Base-by-base conservation (phyloP, 2,329 filamentous ascomycete species). In the Samsoniella hepiali region DNA sequence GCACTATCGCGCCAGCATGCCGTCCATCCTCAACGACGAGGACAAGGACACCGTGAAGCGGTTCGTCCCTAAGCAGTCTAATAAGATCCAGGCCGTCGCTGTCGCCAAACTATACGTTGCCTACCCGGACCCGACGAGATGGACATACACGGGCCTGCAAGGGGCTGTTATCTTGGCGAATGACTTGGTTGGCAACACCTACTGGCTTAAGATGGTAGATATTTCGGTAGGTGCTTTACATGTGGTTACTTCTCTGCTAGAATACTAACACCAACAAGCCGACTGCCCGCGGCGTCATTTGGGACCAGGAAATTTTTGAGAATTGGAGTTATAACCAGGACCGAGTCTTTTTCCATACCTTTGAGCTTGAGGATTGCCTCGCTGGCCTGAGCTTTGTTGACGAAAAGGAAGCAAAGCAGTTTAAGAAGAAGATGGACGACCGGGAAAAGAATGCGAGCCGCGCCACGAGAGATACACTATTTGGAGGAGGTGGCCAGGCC, bases 261-360 rank as follows among this genome's bases (percentile, higher is more conserved):
- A 49, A 44, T 32, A 42, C 55, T 64, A 40, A 63, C 59, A 61
- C 47, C 22, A 27, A 50, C 56, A 72, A 94, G 89, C 84, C 91
- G 63, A 82, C 89, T 58, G 88, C 87, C 73, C 86, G 90, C 73
- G 93, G 94, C 64, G 93, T 97, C 58, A 89, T 97, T 71, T 97
- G 92, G 92, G 93, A 97, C 72, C 94, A 98, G 79, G 95, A 99
- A 78, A 92, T 99, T 71, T 99, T 96, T 79, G 94, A 99, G 70
- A 88, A 88, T 58, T 98, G 96, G 83, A 82, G 84, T 67, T 99
- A 98, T 81, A 97, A 97, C 78, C 94, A 97, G 73, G 95, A 99
- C 75, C 89, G 95, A 66, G 94, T 91, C 65, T 99, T 97, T 79
- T 99, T 99, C 78, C 93, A 98, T 77, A 93, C 91, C 6, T 99